These are phyloP conservation scores for Candida methanosorbosa DNA, from an alignment of 805 yeast species.

Conservation along the genomic window DNA sequence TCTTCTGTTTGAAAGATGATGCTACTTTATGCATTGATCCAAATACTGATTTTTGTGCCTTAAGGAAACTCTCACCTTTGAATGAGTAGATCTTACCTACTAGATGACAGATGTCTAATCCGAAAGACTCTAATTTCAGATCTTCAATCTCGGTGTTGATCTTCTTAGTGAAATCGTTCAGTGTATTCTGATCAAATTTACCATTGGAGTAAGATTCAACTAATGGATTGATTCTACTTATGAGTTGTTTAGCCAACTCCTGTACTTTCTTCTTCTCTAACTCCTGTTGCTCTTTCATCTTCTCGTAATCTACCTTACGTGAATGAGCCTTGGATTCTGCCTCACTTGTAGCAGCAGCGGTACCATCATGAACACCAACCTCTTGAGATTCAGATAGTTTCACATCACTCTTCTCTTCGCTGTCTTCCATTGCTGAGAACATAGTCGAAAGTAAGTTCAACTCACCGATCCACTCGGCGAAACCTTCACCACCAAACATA, in stretches of 20 bases:
- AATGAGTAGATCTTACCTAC: conserved; percentile 62
- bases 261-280: conserved; percentile 40
- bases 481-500: conserved; percentile 88
- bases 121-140: conserved; percentile 75
- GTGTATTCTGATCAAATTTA: conserved; percentile 33
- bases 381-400: conserved; percentile 1
- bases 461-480: conserved; percentile 83
- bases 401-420: conserved; percentile 16
- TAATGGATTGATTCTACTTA: conserved; percentile 27
- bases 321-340: background rate
- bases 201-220: conserved; percentile 15
- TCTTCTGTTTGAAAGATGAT: conserved; percentile 64
- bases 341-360: background rate
- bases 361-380: conserved; percentile 6
- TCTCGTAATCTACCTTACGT: conserved; percentile 10
- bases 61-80: conserved; percentile 56
- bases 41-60: conserved; percentile 60
- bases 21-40: conserved; percentile 48
- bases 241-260: conserved; percentile 49
- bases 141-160: conserved; percentile 77
- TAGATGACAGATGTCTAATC: conserved; percentile 71
- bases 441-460: conserved; percentile 70
- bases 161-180: conserved; percentile 49
- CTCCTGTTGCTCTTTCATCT: conserved; percentile 20
- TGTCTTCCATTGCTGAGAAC: conserved; percentile 26